Evolutionary conservation across 148 eudicot genomes (phyloP), one percentile per base, ranked within the genome.

Genomic region (Polygonum maritimum): DNA sequence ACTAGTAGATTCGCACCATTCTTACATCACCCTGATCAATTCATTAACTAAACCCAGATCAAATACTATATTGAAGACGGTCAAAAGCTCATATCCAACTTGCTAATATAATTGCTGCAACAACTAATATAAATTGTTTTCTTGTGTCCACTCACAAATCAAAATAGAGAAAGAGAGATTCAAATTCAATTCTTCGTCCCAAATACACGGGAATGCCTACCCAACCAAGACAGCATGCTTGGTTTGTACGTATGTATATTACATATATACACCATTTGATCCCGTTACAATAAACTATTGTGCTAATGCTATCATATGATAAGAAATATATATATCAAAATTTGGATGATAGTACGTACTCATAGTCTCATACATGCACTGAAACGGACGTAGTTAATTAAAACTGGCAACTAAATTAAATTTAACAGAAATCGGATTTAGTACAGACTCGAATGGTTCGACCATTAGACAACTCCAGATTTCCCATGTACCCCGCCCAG

Each of bases 391-490:
- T 26, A 26, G 31, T 26, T 26, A 26, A 26, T 26, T 26, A 26
- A 26, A 26, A 26, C 31, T 26, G 31, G 31, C 60, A n/a, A 54
- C 60, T 8, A n/a, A n/a, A 54, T 54, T 21, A 26, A 26, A 26
- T 26, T 26, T 26, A 26, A 26, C 21, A n/a, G 22, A 26, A 10
- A 54, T 19, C 14, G 22, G 22, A 54, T 54, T 19, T 54, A 54
- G 26, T 19, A 54, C 60, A 54, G 60, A 60, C 15, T 60, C 33
- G 67, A 60, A 60, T 60, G 36, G n/a, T n/a, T 60, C 67, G 67
- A 60, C 67, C 67, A 26, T 26, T 21, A 22, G 67, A 60, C 67
- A 60, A 60, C 67, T 60, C 36, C 67, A 60, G 67, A 60, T 60
- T 60, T 60, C 36, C 15, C 13, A 60, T 60, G 36, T 57, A 57